Evolutionary conservation across 2,329 filamentous ascomycete species (phyloP), one percentile per base, ranked within the genome.

Genomic region (Knoxdaviesia capensis): DNA sequence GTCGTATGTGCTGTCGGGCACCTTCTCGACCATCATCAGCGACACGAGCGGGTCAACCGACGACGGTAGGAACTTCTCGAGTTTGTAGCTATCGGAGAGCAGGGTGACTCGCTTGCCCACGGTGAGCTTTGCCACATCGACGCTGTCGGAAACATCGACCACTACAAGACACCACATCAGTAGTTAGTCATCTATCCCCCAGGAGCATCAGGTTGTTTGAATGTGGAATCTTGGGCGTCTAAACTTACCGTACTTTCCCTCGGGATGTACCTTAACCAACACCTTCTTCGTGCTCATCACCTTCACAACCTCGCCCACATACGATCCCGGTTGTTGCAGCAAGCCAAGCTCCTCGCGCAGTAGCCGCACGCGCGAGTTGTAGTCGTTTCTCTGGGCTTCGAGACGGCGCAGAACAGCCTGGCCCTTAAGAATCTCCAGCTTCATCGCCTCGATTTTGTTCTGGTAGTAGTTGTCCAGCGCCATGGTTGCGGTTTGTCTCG

Each of bases 21-120:
- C 90, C 71, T 98, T 98, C 60, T 98, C 90, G 41, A 98, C 90
- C 90, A 98, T 98, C 90, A 98, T 98, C 59, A 98, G 82, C 34
- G 90, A 98, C 44, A 98, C 90, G 45, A 98, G 80, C 34, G 90
- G 90, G 57, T 98, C 90, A 56, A 98, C 90, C 20, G 90, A 98
- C 43, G 90, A 96, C 20, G 90, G 90, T 7, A 98, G 77, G 66
- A 96, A 92, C 69, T 94, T 94, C 59, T 96, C 90, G 53, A 98
- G 79, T 64, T 94, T 94, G 72, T 98, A 98, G 50, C 84, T 88
- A 60, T 98, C 90, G 53, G 87, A 94, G 45, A 98, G 74, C 38
- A 98, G 74, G 43, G 90, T 94, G 48, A 98, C 90, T 51, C 90
- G 86, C 69, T 98, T 98, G 62, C 90, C 90, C 48, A 92, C 79